Percentiles rank a stretch among this genome's conserved stretches.
phyloP scores from a whole-genome alignment of 139 green algal species.

The Medakamo hakoo region DNA sequence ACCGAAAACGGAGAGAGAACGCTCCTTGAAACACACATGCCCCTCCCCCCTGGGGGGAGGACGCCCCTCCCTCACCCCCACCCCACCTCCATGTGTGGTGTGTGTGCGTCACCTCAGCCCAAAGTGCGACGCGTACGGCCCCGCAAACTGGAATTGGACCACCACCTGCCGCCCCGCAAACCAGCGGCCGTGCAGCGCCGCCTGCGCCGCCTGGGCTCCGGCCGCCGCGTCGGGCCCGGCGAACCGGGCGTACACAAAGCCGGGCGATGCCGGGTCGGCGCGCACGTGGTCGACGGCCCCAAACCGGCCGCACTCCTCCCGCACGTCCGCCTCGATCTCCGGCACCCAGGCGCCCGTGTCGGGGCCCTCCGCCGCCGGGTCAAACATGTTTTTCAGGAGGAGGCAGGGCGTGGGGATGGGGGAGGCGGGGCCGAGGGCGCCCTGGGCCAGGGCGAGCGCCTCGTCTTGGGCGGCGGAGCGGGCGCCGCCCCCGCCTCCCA shows the following conservation, averaged over 20 bases:
- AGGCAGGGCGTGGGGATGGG: slow-evolving; percentile 82
- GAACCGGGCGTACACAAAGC: slow-evolving; percentile 92
- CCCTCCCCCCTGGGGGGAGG: no score
- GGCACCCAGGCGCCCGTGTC: slow-evolving; percentile 64
- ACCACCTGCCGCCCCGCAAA: slow-evolving; percentile 65
- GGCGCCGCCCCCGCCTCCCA: slow-evolving; percentile 10
- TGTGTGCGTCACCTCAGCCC: not conserved
- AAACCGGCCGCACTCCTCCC: slow-evolving; percentile 80
- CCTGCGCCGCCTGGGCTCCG: slow-evolving; percentile 49
- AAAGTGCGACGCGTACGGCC: slow-evolving; percentile 58
- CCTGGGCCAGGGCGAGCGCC: slow-evolving; percentile 35
- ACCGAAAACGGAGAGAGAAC: no score
- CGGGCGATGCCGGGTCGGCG: slow-evolving; percentile 54
- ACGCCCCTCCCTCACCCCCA: no score
- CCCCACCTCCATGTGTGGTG: no score
- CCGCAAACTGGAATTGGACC: slow-evolving; percentile 73
- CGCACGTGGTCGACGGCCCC: slow-evolving; percentile 60
- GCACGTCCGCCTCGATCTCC: slow-evolving; percentile 79
- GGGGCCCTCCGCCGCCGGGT: slow-evolving; percentile 54
- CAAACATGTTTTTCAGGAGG: slow-evolving; percentile 93
- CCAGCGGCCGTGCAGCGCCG: slow-evolving; percentile 70
- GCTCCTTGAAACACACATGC: no score
- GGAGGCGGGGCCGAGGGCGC: slow-evolving; percentile 67
- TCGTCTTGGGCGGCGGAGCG: slow-evolving; percentile 7
- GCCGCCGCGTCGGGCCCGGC: slow-evolving; percentile 24